Evolutionary conservation across 176 grass and related monocot species (phyloP), one percentile per base, ranked within the genome.

Genomic region (Puccinellia tenuiflora): DNA sequence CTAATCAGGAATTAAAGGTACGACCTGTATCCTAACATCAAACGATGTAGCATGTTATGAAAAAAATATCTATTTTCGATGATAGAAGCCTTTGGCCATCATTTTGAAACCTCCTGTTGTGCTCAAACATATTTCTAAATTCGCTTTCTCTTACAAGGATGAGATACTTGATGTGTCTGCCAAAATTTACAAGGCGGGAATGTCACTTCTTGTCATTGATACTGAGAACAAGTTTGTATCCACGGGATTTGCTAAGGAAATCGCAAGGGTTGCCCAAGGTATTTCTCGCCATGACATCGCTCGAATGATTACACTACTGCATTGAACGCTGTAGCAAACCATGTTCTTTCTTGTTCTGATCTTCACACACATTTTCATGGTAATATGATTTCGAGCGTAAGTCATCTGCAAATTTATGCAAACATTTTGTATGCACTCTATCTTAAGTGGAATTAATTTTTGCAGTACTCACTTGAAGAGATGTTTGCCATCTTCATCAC

Each of bases 141-240:
- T 82, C 13, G 15, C 26, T 73, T 81, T 15, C 54, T 75, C 63
- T 70, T 76, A 7, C 39, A 82, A 98, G 96, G 96, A 95, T 78
- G 96, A 98, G 83, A 98, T 98, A 63, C 91, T 98, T 64, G 96
- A 98, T 30, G 92, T 98, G 84, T 91, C 96, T 30, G 90, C 88
- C 62, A 98, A 98, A 95, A 88, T 98, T 87, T 98, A 87, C 68
- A 98, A 95, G 83, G 89, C 92, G 60, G 87, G 96, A 81, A 98
- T 98, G 89, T 98, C 92, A 30, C 96, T 98, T 90, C 87, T 98
- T 8, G 96, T 98, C 39, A 98, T 98, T 22, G 96, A 97, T 85
- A 94, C 95, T 3, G 95, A 97, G 77, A 97, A 97, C 81, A 97
- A 97, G 86, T 97, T 97, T 82, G 96, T 98, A 80, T 98, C 96